phyloP scores from a whole-genome alignment of 768 basidiomycete species.

The Tephrocybe sp. region DNA sequence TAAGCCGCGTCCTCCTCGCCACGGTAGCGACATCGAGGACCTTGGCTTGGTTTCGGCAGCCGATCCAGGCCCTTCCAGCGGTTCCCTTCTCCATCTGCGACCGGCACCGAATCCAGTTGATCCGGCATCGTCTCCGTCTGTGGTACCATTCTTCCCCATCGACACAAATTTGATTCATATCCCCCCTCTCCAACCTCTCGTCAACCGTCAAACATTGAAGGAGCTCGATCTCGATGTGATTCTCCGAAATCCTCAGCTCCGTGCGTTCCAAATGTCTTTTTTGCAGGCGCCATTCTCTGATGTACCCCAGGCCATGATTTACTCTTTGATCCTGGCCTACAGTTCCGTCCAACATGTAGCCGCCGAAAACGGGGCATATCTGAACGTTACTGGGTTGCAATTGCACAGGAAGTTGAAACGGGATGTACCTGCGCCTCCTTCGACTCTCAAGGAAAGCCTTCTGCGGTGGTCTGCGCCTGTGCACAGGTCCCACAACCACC shows the following conservation, averaged over 20 bases:
- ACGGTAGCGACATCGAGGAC: conserved; percentile 44
- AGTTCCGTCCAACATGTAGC: conserved; percentile 76
- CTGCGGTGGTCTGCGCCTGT: conserved; percentile 55
- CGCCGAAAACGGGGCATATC: conserved; percentile 68
- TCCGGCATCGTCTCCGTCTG: conserved; percentile 26
- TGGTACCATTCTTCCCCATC: conserved; percentile 34
- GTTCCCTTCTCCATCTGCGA: conserved; percentile 37
- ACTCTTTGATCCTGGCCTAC: conserved; percentile 81
- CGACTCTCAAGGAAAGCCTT: conserved; percentile 55
- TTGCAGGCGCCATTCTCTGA: conserved; percentile 13
- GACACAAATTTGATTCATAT: conserved; percentile 52
- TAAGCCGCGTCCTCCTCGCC: conserved; percentile 23
- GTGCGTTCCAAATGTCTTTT: conserved; percentile 50
- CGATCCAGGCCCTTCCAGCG: conserved; percentile 43
- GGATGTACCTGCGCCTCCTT: conserved; percentile 87
- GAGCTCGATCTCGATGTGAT: conserved; percentile 86
- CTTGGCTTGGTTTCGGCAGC: conserved; percentile 41
- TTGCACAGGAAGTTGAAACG: conserved; percentile 70
- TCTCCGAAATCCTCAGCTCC: conserved; percentile 85
- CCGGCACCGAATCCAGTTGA: conserved; percentile 27
- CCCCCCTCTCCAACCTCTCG: conserved; percentile 68
- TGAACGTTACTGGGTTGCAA: conserved; percentile 84
- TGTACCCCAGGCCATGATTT: conserved; percentile 72
- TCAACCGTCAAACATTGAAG: conserved; percentile 79
- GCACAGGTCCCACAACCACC: conserved; percentile 40